These are phyloP conservation scores for Triticum urartu DNA, from an alignment of 176 grass and related monocot genomes.

Conservation along the genomic window DNA sequence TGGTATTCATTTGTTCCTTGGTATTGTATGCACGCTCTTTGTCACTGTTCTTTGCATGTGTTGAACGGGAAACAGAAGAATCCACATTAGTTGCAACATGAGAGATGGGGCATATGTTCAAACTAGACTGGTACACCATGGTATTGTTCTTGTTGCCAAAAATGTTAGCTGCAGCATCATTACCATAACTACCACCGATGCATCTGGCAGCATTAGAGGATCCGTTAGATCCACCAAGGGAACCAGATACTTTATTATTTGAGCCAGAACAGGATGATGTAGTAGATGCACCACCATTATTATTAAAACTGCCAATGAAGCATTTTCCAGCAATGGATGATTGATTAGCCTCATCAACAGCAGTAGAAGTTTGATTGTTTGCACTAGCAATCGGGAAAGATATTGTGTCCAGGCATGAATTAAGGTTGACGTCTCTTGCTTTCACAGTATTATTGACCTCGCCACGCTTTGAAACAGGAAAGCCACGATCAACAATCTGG, in stretches of 20 bases:
- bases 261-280: slow-evolving; percentile 33
- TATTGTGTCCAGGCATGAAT: slow-evolving; percentile 39
- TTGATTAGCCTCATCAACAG: slow-evolving; percentile 23
- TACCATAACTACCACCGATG: slow-evolving; percentile 36
- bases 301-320: slow-evolving; percentile 47
- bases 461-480: slow-evolving; percentile 27
- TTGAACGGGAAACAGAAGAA: slow-evolving; percentile 17
- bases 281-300: slow-evolving; percentile 28
- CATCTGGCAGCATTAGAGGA: slow-evolving; percentile 14
- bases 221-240: slow-evolving; percentile 8
- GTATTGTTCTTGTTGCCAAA: slow-evolving; percentile 35
- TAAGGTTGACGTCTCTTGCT: slow-evolving; percentile 47
- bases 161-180: slow-evolving; percentile 26
- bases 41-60: slow-evolving; percentile 35
- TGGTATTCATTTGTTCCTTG: slow-evolving; percentile 34
- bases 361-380: slow-evolving; percentile 45
- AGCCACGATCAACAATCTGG: slow-evolving; percentile 39
- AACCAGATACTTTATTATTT: slow-evolving; percentile 33
- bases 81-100: slow-evolving; percentile 31
- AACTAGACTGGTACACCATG: slow-evolving; percentile 21
- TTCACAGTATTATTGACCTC: slow-evolving; percentile 39
- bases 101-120: slow-evolving; percentile 23
- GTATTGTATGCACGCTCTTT: slow-evolving; percentile 12
- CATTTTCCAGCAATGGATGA: slow-evolving; percentile 30
- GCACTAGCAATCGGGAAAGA: slow-evolving; percentile 46